Percentiles rank a stretch among this genome's conserved stretches.
These are phyloP conservation scores for Naganishia randhawae DNA, from an alignment of 768 basidiomycete species.

Conservation along the genomic window DNA sequence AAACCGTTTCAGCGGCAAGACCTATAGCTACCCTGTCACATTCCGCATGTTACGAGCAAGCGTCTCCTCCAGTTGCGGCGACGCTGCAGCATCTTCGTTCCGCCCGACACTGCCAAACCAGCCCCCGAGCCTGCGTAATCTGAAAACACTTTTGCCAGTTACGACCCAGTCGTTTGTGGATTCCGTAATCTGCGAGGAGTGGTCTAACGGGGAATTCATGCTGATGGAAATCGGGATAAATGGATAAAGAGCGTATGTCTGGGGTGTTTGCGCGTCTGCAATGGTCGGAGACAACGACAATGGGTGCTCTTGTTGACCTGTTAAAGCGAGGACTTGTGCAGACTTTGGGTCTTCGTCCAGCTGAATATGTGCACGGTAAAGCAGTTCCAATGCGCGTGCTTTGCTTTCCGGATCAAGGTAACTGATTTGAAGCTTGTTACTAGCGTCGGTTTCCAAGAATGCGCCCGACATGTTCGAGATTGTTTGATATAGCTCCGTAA, in stretches of 20 bases:
- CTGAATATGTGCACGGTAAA: background rate
- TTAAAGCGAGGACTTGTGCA: background rate
- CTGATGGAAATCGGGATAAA: background rate
- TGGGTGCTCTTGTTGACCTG: background rate
- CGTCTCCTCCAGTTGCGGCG: background rate
- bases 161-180: slow-evolving; percentile 5
- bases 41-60: background rate
- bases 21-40: background rate
- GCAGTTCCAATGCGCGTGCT: background rate
- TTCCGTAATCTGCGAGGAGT: background rate
- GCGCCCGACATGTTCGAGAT: slow-evolving; percentile 17
- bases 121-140: background rate
- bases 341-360: background rate
- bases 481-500: slow-evolving; percentile 5
- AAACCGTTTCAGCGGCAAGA: background rate
- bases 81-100: background rate
- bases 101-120: slow-evolving; percentile 10
- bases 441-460: slow-evolving; percentile 1
- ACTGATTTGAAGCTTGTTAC: background rate
- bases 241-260: slow-evolving; percentile 13
- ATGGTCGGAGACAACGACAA: background rate
- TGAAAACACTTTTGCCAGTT: slow-evolving; percentile 5
- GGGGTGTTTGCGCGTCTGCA: background rate
- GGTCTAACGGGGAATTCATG: background rate
- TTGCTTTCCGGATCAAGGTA: background rate